Conservation (phyloP, 129 eudicot species). For the Pulicaria dysenterica region DNA sequence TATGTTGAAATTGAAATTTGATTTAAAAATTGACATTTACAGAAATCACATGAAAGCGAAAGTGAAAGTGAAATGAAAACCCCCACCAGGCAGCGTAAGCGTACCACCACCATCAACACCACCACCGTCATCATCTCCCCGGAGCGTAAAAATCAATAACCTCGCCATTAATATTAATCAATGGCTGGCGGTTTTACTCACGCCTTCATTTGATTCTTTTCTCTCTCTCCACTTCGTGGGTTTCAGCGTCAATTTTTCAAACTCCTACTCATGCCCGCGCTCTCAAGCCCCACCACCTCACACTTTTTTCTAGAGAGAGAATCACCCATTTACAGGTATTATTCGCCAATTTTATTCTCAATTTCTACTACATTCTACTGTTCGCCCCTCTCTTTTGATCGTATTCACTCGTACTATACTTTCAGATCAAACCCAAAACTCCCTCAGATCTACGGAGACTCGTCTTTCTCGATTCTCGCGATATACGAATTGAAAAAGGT, state of each 20-base stretch:
- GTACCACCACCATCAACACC: conserved; percentile 14
- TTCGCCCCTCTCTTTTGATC: neutral
- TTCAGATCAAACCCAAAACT: conserved; percentile 19
- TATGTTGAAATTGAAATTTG: too few relatives aligned
- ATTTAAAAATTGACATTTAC: conserved; percentile 30
- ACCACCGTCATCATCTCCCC: conserved; percentile 19
- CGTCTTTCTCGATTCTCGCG: conserved; percentile 38
- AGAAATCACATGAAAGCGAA: conserved; percentile 37
- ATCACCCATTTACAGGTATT: neutral
- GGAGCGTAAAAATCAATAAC: conserved; percentile 38
- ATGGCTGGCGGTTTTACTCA: conserved; percentile 6
- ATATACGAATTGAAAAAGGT: conserved; percentile 11
- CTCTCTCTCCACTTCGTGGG: conserved; percentile 25
- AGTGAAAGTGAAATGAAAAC: conserved; percentile 14
- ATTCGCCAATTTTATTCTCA: neutral
- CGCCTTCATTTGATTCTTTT: neutral
- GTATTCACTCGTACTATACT: conserved; percentile 14
- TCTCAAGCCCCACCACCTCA: conserved; percentile 40
- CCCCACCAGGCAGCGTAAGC: conserved; percentile 25
- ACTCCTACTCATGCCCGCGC: conserved; percentile 45
- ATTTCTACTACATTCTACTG: neutral
- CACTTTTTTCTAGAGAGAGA: conserved; percentile 18
- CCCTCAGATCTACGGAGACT: conserved; percentile 21
- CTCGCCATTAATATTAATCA: conserved; percentile 14
- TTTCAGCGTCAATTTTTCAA: conserved; percentile 47